Evolutionary conservation across 805 yeast species (phyloP).

Genomic region (Candida peoriensis): DNA sequence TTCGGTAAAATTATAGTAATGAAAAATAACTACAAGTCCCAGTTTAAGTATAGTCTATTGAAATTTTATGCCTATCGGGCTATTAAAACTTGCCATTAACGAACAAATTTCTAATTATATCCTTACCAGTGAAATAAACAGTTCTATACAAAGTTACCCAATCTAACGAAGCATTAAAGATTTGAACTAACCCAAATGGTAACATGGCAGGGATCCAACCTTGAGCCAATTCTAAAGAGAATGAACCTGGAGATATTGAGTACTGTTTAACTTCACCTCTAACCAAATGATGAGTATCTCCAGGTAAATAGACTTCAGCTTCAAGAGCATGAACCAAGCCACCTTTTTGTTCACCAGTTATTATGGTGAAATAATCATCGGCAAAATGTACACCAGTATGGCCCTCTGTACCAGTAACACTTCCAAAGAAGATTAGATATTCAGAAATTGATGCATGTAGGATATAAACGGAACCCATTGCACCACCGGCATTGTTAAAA

Average conservation of each 20-base stretch:
- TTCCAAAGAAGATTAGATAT: constrained; percentile 88
- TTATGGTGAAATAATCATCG: constrained; percentile 93
- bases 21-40: too few species aligned
- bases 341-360: constrained; percentile 75
- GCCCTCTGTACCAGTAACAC: constrained; percentile 93
- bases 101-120: constrained; percentile 66
- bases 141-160: constrained; percentile 64
- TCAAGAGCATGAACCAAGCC: constrained; percentile 56
- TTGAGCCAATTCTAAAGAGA: constrained; percentile 93
- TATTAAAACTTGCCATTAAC: constrained; percentile 60
- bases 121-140: constrained; percentile 65
- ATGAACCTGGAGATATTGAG: constrained; percentile 73
- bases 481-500: constrained; percentile 97
- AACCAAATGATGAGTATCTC: constrained; percentile 74
- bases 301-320: constrained; percentile 78
- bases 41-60: too few species aligned
- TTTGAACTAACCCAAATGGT: constrained; percentile 89
- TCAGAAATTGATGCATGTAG: constrained; percentile 93
- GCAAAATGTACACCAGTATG: constrained; percentile 95
- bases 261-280: constrained; percentile 82
- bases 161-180: constrained; percentile 77
- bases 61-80: too few species aligned
- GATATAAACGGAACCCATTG: constrained; percentile 95
- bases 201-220: constrained; percentile 99
- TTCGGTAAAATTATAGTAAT: too few species aligned